Evolutionary conservation across 352 stramenopile species (phyloP).

Genomic region (Phytophthora constricta): DNA sequence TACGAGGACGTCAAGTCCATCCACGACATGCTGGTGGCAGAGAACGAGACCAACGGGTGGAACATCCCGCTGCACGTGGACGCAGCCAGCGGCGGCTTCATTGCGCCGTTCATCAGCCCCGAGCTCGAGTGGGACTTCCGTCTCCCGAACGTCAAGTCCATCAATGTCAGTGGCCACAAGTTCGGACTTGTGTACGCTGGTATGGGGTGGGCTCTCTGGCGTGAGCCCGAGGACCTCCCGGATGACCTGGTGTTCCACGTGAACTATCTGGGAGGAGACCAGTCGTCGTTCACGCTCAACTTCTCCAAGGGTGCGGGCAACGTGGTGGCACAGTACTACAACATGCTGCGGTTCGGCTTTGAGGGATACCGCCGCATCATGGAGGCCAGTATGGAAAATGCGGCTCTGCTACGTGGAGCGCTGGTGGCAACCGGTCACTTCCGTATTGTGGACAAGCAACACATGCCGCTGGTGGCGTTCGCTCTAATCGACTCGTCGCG

Average conservation of each 20-base stretch:
- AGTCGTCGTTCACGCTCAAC: constrained; percentile 94
- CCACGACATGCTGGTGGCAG: constrained; percentile 83
- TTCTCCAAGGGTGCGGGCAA: constrained; percentile 93
- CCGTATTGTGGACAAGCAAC: constrained; percentile 88
- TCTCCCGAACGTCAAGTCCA: constrained; percentile 91
- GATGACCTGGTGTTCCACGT: constrained; percentile 92
- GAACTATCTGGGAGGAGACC: constrained; percentile 92
- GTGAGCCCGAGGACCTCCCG: constrained; percentile 79
- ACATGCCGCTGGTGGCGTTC: constrained; percentile 93
- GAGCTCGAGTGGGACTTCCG: constrained; percentile 92
- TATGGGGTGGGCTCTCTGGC: constrained; percentile 93
- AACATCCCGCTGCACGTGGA: constrained; percentile 92
- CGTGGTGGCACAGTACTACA: constrained; percentile 93
- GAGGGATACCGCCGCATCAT: constrained; percentile 91
- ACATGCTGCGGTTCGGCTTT: constrained; percentile 92
- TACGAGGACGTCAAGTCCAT: constrained; percentile 94
- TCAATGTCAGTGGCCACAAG: constrained; percentile 95
- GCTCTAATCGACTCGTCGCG: constrained; percentile 78
- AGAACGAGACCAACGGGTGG: constrained; percentile 90
- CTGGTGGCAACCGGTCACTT: constrained; percentile 87
- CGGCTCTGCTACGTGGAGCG: constrained; percentile 73
- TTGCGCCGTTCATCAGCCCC: constrained; percentile 91
- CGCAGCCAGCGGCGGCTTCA: constrained; percentile 91
- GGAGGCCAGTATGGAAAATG: constrained; percentile 90
- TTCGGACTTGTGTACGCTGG: constrained; percentile 94